Percentiles rank a stretch among this genome's conserved stretches.
phyloP scores from a whole-genome alignment of 805 yeast genomes.

The baker's yeast (Saccharomyces cerevisiae) region DNA sequence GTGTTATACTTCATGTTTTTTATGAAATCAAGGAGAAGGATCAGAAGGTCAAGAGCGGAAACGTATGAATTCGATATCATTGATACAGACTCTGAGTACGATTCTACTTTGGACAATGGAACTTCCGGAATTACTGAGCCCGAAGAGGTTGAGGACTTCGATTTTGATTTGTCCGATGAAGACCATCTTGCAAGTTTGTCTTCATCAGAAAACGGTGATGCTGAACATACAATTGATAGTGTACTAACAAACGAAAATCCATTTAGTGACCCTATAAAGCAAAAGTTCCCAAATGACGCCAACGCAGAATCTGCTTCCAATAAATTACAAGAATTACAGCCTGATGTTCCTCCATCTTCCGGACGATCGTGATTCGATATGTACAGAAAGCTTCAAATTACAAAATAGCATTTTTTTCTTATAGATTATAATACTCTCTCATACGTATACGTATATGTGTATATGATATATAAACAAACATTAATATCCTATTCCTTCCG shows the following conservation, averaged over 20 bases:
- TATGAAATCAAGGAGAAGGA: slow-evolving; percentile 34
- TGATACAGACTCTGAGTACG: slow-evolving; percentile 47
- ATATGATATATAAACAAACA: not conserved
- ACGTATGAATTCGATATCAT: slow-evolving; percentile 72
- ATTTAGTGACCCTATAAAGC: not conserved
- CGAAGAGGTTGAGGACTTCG: slow-evolving; percentile 24
- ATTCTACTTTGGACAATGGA: slow-evolving; percentile 23
- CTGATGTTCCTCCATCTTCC: not conserved
- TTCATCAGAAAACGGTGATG: not conserved
- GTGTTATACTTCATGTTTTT: slow-evolving; percentile 40
- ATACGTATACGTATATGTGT: not conserved
- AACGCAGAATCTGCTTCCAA: not conserved
- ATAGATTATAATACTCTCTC: not conserved
- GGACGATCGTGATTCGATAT: not conserved
- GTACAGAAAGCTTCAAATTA: not conserved
- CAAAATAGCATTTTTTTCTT: not conserved
- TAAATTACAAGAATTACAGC: not conserved
- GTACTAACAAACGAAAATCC: not conserved
- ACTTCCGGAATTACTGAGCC: slow-evolving; percentile 8
- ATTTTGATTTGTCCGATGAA: slow-evolving; percentile 30
- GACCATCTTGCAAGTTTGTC: slow-evolving; percentile 11
- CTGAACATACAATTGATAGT: not conserved
- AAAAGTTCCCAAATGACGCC: not conserved
- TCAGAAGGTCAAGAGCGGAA: slow-evolving; percentile 56
- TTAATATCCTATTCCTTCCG: not conserved